These are phyloP conservation scores for Microthlaspi erraticum DNA, from an alignment of 345 rosid genomes.

Conservation along the genomic window DNA sequence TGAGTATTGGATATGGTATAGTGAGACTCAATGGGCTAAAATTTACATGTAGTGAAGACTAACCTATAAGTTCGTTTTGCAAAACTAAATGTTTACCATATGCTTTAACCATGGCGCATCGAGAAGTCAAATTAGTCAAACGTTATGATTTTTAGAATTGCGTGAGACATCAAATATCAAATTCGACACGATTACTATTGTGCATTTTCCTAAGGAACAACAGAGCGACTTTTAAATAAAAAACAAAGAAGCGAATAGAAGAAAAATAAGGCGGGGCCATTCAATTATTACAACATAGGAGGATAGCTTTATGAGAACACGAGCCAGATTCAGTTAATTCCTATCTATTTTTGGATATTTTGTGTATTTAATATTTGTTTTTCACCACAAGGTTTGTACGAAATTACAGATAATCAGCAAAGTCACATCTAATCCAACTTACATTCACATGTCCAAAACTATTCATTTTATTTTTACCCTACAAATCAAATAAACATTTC, in stretches of 20 bases:
- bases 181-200: slow-evolving; percentile 14
- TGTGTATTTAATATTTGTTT: slow-evolving; percentile 20
- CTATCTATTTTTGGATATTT: slow-evolving; percentile 29
- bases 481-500: slow-evolving; percentile 11
- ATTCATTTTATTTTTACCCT: slow-evolving; percentile 34
- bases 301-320: slow-evolving; percentile 41
- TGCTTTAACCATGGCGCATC: neutral
- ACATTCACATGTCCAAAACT: slow-evolving; percentile 44
- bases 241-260: slow-evolving; percentile 16
- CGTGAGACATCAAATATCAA: slow-evolving; percentile 22
- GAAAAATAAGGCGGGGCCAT: slow-evolving; percentile 2
- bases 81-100: too few species aligned
- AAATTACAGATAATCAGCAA: slow-evolving; percentile 23
- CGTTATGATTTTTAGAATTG: neutral
- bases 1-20: too few species aligned
- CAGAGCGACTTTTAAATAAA: slow-evolving; percentile 22
- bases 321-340: slow-evolving; percentile 48
- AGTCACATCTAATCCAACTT: slow-evolving; percentile 46
- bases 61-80: too few species aligned
- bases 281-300: slow-evolving; percentile 43
- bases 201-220: slow-evolving; percentile 20
- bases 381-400: slow-evolving; percentile 30
- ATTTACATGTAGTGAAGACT: too few species aligned
- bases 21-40: too few species aligned
- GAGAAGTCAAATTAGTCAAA: slow-evolving; percentile 17